Base-by-base conservation (phyloP, 192 early-diverging fungal genomes). In the Entomortierella beljakovae region DNA sequence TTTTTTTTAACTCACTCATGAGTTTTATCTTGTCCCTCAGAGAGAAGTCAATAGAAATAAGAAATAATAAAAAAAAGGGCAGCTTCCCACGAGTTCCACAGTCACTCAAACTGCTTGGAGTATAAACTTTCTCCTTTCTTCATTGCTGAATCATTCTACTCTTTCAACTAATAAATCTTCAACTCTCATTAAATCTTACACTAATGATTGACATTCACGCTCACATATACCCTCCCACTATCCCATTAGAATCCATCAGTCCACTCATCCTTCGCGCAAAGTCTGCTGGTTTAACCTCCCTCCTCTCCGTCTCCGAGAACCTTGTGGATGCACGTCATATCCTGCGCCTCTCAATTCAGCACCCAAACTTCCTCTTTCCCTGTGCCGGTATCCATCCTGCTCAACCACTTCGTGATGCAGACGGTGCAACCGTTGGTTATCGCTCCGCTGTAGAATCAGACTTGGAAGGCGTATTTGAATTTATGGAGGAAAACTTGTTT, bases 171-270 rank as follows among this genome's bases (percentile, higher is more conserved):
- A 15, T 43, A 16, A 43, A 28, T 28, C 56, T 22, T 37, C n/a
- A 57, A 31, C 56, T 8, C 3, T 15, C 23, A 8, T 38, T 18
- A 20, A n/a, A 67, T 20, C 15, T 6, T 29, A 7, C 16, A 23
- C 26, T 26, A 60, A 79, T 84, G 82, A 84, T 88, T 56, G 87
- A 88, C 71, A 80, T 82, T 9, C 87, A 88, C 71, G 87, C 87
- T 15, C 87, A 88, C 55, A 57, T 87, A 43, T 81, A 84, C 55
- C 75, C 70, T 15, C 63, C 64, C 1, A 85, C 81, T 34, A 85
- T 87, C 51, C 82, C 84, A 9, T 18, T 55, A 53, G 68, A 67
- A 40, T 60, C 57, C 54, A 67, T 68, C 68, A 48, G 28, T 11
- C 53, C 71, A 8, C 61, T 86, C 8, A 4, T 84, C 15, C 57